phyloP scores from a whole-genome alignment of 768 basidiomycete species.

The Trametes cinnabarina region DNA sequence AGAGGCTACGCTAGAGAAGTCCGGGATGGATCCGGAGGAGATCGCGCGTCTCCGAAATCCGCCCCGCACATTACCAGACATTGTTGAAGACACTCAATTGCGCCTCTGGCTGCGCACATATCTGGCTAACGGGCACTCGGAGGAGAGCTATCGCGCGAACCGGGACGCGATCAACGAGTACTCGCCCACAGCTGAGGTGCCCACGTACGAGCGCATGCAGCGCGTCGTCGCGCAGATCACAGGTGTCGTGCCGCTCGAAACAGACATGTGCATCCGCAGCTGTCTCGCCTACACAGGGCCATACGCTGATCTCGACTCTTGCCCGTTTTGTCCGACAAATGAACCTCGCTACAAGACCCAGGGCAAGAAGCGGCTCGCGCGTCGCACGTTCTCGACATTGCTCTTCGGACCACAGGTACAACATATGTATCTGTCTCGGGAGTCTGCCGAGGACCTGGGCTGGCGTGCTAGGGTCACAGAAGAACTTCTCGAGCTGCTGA shows the following conservation, averaged over 20 bases:
- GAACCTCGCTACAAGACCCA: background rate
- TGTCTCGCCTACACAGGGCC: slow-evolving; percentile 42
- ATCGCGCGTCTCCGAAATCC: background rate
- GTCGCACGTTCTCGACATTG: slow-evolving; percentile 36
- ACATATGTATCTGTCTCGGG: slow-evolving; percentile 19
- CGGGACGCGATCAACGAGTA: background rate
- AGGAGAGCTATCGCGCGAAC: no score
- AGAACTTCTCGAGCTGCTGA: slow-evolving; percentile 20
- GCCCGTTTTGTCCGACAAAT: slow-evolving; percentile 15
- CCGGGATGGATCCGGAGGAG: background rate
- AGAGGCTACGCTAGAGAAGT: background rate
- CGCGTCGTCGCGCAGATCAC: background rate
- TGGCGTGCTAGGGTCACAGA: background rate
- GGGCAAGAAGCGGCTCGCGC: slow-evolving; percentile 20
- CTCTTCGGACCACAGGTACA: slow-evolving; percentile 45
- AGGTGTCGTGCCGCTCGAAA: slow-evolving; percentile 33
- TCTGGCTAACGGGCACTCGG: no score
- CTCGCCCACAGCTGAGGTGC: background rate
- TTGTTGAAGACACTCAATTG: background rate
- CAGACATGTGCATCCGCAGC: slow-evolving; percentile 43
- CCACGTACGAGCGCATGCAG: background rate
- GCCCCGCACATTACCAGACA: background rate
- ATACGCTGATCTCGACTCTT: slow-evolving; percentile 28
- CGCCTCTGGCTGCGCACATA: no score
- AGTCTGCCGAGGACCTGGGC: background rate